Evolutionary conservation across 306 rosid species (phyloP).

Genomic region (Crotalaria pallida): DNA sequence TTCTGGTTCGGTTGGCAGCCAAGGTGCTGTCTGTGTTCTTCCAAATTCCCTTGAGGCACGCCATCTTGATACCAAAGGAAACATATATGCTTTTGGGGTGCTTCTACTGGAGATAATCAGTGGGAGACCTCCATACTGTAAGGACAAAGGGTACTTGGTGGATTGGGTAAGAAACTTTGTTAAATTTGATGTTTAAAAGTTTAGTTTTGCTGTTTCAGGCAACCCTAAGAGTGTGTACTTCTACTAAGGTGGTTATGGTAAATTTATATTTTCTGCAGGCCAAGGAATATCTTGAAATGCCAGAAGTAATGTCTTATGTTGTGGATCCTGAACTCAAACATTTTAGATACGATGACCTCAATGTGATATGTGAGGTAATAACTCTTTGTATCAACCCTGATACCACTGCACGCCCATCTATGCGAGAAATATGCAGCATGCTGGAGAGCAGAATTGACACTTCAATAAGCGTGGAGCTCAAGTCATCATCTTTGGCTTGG

Average conservation of each 20-base stretch:
- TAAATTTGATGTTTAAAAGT: constrained; percentile 8
- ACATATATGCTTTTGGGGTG: constrained; percentile 74
- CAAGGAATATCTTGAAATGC: constrained; percentile 68
- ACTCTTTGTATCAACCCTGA: constrained; percentile 67
- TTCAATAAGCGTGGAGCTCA: constrained; percentile 63
- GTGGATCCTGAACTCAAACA: constrained; percentile 83
- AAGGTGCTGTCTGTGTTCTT: constrained; percentile 77
- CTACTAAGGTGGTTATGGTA: neutral
- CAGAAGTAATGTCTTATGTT: constrained; percentile 66
- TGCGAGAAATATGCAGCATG: constrained; percentile 60
- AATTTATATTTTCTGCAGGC: constrained; percentile 53
- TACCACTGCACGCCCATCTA: constrained; percentile 46
- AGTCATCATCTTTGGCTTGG: constrained; percentile 92
- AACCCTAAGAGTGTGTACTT: neutral
- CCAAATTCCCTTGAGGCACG: constrained; percentile 88
- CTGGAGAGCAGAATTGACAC: constrained; percentile 87
- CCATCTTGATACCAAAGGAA: constrained; percentile 72
- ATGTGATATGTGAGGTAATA: constrained; percentile 73
- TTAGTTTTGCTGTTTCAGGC: neutral
- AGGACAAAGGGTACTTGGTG: constrained; percentile 74
- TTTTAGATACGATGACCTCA: constrained; percentile 69
- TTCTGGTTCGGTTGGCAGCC: constrained; percentile 64
- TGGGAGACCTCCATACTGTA: constrained; percentile 80
- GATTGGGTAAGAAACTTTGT: constrained; percentile 74
- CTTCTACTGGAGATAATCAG: constrained; percentile 84